These are phyloP conservation scores for Malus sieversii DNA, from an alignment of 306 rosid species.

Conservation along the genomic window DNA sequence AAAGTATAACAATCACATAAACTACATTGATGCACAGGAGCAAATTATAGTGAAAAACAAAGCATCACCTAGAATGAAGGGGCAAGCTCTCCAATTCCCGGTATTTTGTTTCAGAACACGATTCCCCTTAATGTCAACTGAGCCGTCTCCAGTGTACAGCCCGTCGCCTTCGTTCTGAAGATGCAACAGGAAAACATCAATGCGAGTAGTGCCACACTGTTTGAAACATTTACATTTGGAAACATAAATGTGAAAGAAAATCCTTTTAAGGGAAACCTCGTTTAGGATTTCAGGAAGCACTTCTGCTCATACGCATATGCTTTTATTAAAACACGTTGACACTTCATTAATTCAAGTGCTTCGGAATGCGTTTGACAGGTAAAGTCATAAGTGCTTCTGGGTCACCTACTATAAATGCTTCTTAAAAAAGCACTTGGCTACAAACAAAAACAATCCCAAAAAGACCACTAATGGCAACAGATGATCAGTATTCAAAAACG, in stretches of 20 bases:
- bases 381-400: background rate
- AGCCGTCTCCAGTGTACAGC: slow-evolving; percentile 46
- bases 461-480: background rate
- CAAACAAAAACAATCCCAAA: background rate
- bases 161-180: slow-evolving; percentile 25
- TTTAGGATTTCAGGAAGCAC: background rate
- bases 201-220: background rate
- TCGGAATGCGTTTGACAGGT: background rate
- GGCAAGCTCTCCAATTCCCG: slow-evolving; percentile 58
- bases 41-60: background rate
- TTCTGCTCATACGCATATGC: background rate
- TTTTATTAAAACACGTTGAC: background rate
- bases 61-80: slow-evolving; percentile 42
- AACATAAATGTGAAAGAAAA: background rate
- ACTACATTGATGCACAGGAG: background rate
- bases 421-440: background rate
- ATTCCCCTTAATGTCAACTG: slow-evolving; percentile 39
- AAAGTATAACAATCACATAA: background rate
- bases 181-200: background rate
- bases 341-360: background rate
- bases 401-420: background rate
- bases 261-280: background rate
- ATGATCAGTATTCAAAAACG: background rate
- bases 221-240: background rate
- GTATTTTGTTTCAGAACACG: slow-evolving; percentile 43